Percentiles rank a stretch among this genome's conserved stretches.
These are phyloP conservation scores for Neopestalotiopsis sp. DNA, from an alignment of 2,329 filamentous ascomycete species.

Conservation along the genomic window DNA sequence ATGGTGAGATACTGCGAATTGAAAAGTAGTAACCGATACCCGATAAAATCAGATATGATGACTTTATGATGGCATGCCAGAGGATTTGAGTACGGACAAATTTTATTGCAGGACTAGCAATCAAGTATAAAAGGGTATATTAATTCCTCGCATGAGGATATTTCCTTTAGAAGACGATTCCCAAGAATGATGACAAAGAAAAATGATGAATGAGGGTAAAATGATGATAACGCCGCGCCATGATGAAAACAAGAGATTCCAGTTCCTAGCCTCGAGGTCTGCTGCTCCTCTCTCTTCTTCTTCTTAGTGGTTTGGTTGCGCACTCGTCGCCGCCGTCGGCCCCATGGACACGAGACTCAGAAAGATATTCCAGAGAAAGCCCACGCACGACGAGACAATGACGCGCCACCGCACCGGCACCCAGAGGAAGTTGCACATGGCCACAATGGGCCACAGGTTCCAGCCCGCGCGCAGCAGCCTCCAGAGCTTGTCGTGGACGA, in stretches of 20 bases:
- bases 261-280: not conserved
- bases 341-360: slow-evolving; percentile 38
- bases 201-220: not conserved
- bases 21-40: too few species aligned
- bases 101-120: too few species aligned
- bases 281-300: not conserved
- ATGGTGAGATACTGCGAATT: too few species aligned
- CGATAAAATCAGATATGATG: too few species aligned
- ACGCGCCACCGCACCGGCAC: slow-evolving; percentile 41
- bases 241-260: not conserved
- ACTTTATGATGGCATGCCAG: too few species aligned
- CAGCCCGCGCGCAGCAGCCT: slow-evolving; percentile 39
- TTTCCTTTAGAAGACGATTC: not conserved
- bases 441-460: slow-evolving; percentile 43
- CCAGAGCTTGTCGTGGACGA: slow-evolving; percentile 34
- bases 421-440: slow-evolving; percentile 41
- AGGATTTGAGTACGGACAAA: too few species aligned
- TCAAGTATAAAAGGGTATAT: not conserved
- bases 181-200: not conserved
- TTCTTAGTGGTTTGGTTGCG: not conserved
- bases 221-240: not conserved
- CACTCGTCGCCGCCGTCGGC: not conserved
- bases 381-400: slow-evolving; percentile 40
- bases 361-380: slow-evolving; percentile 44
- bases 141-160: not conserved